These are phyloP conservation scores for Penicillium sp. DNA, from an alignment of 2,329 filamentous ascomycete species.

Conservation along the genomic window DNA sequence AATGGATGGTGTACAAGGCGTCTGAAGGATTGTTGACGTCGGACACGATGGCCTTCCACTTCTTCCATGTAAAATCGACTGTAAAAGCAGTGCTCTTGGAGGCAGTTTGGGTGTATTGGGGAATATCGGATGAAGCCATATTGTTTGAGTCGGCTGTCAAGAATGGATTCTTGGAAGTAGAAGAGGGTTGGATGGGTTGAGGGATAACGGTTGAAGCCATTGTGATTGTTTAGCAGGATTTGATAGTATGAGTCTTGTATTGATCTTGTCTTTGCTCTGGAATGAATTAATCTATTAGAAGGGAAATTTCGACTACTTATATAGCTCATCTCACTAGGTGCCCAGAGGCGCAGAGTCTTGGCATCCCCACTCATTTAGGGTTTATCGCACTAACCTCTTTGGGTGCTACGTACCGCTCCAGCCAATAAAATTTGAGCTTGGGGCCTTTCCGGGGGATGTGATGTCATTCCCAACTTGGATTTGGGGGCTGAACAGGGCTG, in stretches of 20 bases:
- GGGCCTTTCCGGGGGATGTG: neutral
- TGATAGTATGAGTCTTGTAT: neutral
- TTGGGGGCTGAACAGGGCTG: constrained; percentile 1
- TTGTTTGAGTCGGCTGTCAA: neutral
- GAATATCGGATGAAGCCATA: neutral
- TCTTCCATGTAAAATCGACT: constrained; percentile 32
- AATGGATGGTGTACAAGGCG: constrained; percentile 26
- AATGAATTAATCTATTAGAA: neutral
- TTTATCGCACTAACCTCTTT: neutral
- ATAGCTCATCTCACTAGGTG: neutral
- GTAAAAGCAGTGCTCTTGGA: constrained; percentile 12
- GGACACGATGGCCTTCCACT: constrained; percentile 23
- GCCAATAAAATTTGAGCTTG: neutral
- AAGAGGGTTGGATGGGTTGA: neutral
- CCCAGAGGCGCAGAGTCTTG: constrained; percentile 9
- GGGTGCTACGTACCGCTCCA: neutral
- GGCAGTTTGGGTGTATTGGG: neutral
- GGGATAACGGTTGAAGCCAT: neutral
- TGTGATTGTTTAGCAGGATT: neutral
- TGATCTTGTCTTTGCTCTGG: neutral
- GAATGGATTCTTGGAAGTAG: neutral
- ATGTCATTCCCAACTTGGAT: constrained; percentile 12
- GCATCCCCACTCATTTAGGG: neutral
- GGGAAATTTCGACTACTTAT: neutral
- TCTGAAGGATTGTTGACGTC: constrained; percentile 16